Evolutionary conservation across 129 eudicot genomes (phyloP).

Genomic region (Logfia minima): DNA sequence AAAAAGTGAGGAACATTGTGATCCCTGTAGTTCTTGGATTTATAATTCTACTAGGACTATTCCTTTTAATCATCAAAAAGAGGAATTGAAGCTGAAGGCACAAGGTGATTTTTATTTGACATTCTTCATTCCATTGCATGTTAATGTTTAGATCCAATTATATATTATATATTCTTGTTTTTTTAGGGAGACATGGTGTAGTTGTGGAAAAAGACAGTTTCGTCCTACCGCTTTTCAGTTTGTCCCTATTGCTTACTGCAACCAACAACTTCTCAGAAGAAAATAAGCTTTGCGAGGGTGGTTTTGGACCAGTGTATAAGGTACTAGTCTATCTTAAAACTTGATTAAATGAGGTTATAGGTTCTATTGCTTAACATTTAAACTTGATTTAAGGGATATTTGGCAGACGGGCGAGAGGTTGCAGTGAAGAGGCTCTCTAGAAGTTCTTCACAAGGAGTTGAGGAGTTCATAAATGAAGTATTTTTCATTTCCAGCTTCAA

Average conservation of each 20-base stretch:
- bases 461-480: constrained; percentile 22
- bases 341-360: too few relatives aligned
- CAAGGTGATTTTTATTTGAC: background rate
- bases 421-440: constrained; percentile 50
- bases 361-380: too few relatives aligned
- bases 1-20: background rate
- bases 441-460: constrained; percentile 45
- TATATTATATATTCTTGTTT: background rate
- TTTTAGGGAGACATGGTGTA: background rate
- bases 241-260: background rate
- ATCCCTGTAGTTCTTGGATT: background rate
- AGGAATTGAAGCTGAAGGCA: too few relatives aligned
- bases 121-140: background rate
- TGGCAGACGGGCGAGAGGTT: constrained; percentile 28
- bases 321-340: too few relatives aligned
- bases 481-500: constrained; percentile 38
- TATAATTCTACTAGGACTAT: background rate
- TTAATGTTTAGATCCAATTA: background rate
- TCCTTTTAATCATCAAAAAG: background rate
- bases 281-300: constrained; percentile 25
- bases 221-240: constrained; percentile 25
- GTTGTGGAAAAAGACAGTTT: background rate
- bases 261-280: constrained; percentile 16
- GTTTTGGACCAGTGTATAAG: constrained; percentile 19
- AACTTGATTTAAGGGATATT: constrained; percentile 13